Evolutionary conservation across 495 filamentous ascomycete species (phyloP).

Genomic region (Beverwykella pulmonaria): DNA sequence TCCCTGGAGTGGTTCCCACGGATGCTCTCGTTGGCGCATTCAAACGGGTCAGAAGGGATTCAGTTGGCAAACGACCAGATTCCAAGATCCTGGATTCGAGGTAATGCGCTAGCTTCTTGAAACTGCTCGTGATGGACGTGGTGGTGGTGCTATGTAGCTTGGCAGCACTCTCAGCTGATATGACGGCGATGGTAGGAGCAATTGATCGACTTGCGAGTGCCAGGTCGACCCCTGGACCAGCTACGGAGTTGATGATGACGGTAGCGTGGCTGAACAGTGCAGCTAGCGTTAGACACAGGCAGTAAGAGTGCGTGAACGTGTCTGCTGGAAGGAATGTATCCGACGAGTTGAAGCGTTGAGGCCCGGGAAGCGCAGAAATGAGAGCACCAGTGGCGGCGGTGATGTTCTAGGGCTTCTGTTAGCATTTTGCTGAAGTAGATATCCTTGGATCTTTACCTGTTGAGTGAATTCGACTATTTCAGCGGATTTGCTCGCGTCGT

Average conservation of each 20-base stretch:
- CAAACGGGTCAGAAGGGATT: constrained; percentile 63
- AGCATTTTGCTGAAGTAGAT: background rate
- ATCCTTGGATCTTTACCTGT: constrained; percentile 49
- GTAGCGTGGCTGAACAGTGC: constrained; percentile 83
- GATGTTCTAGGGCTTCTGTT: constrained; percentile 61
- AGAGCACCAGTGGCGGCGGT: constrained; percentile 79
- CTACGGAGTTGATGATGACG: constrained; percentile 85
- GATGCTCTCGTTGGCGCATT: constrained; percentile 63
- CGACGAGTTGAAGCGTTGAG: constrained; percentile 67
- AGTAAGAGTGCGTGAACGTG: constrained; percentile 75
- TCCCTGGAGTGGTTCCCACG: constrained; percentile 67
- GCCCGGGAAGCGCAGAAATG: constrained; percentile 69
- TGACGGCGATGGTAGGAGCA: constrained; percentile 80
- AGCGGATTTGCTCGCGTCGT: constrained; percentile 50
- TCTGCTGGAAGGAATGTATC: constrained; percentile 91
- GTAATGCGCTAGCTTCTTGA: constrained; percentile 66
- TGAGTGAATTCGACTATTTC: constrained; percentile 78
- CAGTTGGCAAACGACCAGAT: constrained; percentile 71
- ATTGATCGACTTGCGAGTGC: constrained; percentile 69
- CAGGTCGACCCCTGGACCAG: constrained; percentile 69
- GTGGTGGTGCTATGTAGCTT: constrained; percentile 63
- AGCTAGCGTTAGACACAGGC: constrained; percentile 76
- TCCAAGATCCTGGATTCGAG: constrained; percentile 68
- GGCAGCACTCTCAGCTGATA: constrained; percentile 71
- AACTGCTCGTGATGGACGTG: constrained; percentile 53